A percentile compares a stretch with the other conserved stretches of the same genome.
phyloP scores from a whole-genome alignment of 345 rosid genomes.

The Brassica rapa region DNA sequence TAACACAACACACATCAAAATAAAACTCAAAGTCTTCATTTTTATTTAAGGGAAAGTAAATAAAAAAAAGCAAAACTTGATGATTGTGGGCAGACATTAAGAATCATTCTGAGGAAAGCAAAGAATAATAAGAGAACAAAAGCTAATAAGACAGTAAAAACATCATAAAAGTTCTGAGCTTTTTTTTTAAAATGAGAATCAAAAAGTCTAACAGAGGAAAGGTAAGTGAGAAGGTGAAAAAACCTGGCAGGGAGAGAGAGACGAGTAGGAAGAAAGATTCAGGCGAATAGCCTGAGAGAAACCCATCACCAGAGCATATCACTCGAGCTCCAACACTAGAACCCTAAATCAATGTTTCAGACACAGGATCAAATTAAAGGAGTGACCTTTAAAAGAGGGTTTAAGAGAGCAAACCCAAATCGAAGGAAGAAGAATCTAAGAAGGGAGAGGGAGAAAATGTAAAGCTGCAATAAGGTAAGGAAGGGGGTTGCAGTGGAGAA shows the following conservation, averaged over 20 bases:
- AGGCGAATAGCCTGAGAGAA: conserved; percentile 52
- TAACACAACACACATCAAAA: background rate
- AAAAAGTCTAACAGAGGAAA: background rate
- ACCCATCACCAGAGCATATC: conserved; percentile 49
- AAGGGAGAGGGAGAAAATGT: background rate
- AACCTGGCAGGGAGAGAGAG: conserved; percentile 44
- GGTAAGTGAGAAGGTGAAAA: background rate
- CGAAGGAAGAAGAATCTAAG: conserved; percentile 7
- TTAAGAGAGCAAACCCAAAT: conserved; percentile 20
- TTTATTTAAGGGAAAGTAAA: background rate
- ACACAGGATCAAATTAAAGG: background rate
- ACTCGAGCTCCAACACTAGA: conserved; percentile 5
- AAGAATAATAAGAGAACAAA: background rate
- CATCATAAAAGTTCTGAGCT: background rate
- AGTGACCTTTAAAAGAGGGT: background rate
- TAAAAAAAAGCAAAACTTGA: background rate
- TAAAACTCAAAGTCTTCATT: background rate
- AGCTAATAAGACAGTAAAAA: background rate
- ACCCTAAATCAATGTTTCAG: background rate
- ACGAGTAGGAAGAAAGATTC: conserved; percentile 37
- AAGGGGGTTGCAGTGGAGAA: background rate
- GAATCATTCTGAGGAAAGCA: conserved; percentile 5
- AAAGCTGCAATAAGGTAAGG: background rate
- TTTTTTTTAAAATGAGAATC: too few relatives aligned
- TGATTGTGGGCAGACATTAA: background rate